Percentiles rank a stretch among this genome's conserved stretches.
Conservation (phyloP, 2,329 filamentous ascomycete species). For the Dactylonectria macrodidyma region DNA sequence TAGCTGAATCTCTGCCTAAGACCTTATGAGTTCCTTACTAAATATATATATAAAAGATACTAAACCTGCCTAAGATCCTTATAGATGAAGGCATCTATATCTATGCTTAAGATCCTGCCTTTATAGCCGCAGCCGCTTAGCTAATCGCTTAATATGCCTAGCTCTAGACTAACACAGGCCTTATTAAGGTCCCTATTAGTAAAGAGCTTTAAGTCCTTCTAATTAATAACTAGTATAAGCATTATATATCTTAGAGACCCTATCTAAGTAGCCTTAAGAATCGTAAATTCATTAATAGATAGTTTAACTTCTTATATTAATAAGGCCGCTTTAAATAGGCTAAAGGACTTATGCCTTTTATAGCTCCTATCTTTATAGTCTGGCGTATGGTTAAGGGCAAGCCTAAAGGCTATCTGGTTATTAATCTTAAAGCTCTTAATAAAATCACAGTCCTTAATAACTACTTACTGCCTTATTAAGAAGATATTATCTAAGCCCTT, state of each 20-base stretch:
- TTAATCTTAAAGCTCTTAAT: slow-evolving; percentile 1
- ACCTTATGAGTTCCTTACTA: neutral
- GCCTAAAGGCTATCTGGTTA: neutral
- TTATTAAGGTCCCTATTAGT: neutral
- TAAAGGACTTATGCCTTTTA: slow-evolving; percentile 1
- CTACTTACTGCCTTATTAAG: slow-evolving; percentile 1
- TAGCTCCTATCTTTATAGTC: neutral
- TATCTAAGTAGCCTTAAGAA: slow-evolving; percentile 6
- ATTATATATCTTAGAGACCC: neutral
- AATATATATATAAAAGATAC: neutral
- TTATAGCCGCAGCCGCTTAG: no score
- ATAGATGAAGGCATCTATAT: neutral
- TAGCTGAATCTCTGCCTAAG: neutral
- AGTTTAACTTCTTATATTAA: neutral
- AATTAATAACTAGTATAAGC: neutral
- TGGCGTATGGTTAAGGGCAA: slow-evolving; percentile 9
- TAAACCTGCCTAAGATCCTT: neutral
- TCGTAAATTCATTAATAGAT: neutral
- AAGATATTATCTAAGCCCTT: slow-evolving; percentile 9
- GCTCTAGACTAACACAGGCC: neutral
- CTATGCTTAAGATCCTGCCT: neutral
- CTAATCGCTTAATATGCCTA: neutral
- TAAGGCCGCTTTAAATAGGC: slow-evolving; percentile 2
- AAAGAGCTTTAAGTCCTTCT: neutral
- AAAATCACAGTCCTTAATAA: slow-evolving; percentile 8